phyloP scores from a whole-genome alignment of 495 filamentous ascomycete species.

The Usnea hakonensis region DNA sequence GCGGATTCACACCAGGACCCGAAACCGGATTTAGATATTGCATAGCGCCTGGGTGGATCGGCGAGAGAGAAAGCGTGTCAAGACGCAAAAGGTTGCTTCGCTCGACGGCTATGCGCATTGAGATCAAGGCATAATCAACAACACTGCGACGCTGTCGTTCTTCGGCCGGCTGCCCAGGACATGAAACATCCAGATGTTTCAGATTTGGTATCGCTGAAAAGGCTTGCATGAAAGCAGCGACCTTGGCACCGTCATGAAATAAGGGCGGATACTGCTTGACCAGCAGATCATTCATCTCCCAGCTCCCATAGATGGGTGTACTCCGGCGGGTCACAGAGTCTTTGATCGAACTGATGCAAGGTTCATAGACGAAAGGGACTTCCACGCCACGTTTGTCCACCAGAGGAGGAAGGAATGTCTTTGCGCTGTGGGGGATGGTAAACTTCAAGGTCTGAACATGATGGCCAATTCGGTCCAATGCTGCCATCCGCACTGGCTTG shows the following conservation, averaged over 20 bases:
- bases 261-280: slow-evolving; percentile 73
- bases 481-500: slow-evolving; percentile 55
- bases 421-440: slow-evolving; percentile 55
- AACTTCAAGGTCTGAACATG: slow-evolving; percentile 65
- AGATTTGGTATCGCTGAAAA: slow-evolving; percentile 56
- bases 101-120: slow-evolving; percentile 67
- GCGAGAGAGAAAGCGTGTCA: slow-evolving; percentile 53
- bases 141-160: slow-evolving; percentile 63
- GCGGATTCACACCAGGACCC: slow-evolving; percentile 59
- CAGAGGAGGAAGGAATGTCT: slow-evolving; percentile 70
- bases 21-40: slow-evolving; percentile 60
- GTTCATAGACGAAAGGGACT: slow-evolving; percentile 65
- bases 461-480: slow-evolving; percentile 62
- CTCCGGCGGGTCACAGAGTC: slow-evolving; percentile 33
- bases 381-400: slow-evolving; percentile 65
- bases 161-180: slow-evolving; percentile 57
- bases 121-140: slow-evolving; percentile 77
- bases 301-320: slow-evolving; percentile 58
- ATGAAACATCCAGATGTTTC: slow-evolving; percentile 60
- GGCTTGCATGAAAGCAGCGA: slow-evolving; percentile 65
- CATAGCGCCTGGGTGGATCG: slow-evolving; percentile 60
- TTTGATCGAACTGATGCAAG: slow-evolving; percentile 45
- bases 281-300: slow-evolving; percentile 57
- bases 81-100: slow-evolving; percentile 52
- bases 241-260: slow-evolving; percentile 79